Conservation (phyloP, 345 rosid genomes). For the Cochlearia excelsa region DNA sequence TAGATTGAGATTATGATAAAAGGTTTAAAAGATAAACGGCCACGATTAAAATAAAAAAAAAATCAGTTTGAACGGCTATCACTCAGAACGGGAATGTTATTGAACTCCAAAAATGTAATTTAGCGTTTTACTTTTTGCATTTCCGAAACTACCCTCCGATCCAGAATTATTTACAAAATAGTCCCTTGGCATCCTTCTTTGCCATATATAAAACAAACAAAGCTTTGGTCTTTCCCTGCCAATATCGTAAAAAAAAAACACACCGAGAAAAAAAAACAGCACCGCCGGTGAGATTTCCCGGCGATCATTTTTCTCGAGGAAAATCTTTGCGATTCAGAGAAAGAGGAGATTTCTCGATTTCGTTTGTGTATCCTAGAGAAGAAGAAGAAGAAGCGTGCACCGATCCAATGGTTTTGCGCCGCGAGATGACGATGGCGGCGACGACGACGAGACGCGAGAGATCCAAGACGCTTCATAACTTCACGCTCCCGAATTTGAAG, state of each 20-base stretch:
- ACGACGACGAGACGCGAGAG: slow-evolving; percentile 51
- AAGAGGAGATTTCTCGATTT: background rate
- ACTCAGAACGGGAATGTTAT: no score
- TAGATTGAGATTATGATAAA: no score
- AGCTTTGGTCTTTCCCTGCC: slow-evolving; percentile 46
- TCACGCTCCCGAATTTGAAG: slow-evolving; percentile 52
- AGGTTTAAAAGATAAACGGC: no score
- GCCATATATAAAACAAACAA: slow-evolving; percentile 17
- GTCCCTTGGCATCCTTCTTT: background rate
- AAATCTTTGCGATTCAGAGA: background rate
- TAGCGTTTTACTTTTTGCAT: no score
- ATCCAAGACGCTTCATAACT: slow-evolving; percentile 62
- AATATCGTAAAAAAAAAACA: slow-evolving; percentile 18
- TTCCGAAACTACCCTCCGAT: slow-evolving; percentile 18
- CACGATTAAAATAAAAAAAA: no score
- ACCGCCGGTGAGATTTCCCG: slow-evolving; percentile 19
- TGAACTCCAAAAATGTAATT: no score
- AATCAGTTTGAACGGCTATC: no score
- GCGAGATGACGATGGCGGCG: slow-evolving; percentile 30
- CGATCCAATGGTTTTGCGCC: slow-evolving; percentile 44
- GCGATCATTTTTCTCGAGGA: background rate
- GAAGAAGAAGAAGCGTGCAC: slow-evolving; percentile 9
- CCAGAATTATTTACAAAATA: slow-evolving; percentile 36
- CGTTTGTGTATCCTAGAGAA: no score
- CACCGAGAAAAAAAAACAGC: slow-evolving; percentile 7